Evolutionary conservation across 306 rosid species (phyloP), one percentile per base, ranked within the genome.

Genomic region (Casuarina equisetifolia): DNA sequence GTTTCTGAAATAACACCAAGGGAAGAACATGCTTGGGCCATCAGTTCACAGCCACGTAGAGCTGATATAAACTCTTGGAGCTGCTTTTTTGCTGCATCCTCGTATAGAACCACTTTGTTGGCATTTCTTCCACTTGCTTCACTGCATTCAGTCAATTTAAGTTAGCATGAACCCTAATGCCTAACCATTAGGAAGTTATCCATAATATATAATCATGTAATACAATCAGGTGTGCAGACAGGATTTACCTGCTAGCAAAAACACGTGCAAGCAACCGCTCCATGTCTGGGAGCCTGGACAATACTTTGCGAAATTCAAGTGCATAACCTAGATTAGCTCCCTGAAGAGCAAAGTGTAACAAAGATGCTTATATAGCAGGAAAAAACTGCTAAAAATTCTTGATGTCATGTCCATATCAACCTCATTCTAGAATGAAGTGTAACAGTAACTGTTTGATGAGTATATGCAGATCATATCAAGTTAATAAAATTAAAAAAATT

Each of bases 91-190:
- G 97, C 77, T 15, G 99, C 91, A 84, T 92, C 99, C 86, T 95
- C 99, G 3, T 92, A 95, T 71, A 90, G 86, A 80, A 86, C 83
- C 83, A 95, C 99, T 80, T 87, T 95, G 69, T 71, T 87, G 40
- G 97, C 97, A 84, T 90, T 95, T 82, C 99, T 87, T 71, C 99
- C 97, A 54, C 84, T 91, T 50, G 92, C 94, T 74, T 88, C 94
- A 86, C 97, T 95, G 85, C 85, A 83, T 54, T 69, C 69, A 82
- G 48, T 54, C 54, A 72, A 81, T 79, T 74, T 77, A 80, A 69
- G 39, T 75, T 61, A 70, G 74, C 75, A 66, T 55, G 63, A 83
- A 77, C 82, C 70, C 73, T 82, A 42, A 74, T 46, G 76, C 38
- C 44, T 54, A 82, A 61, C 35, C 81, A 76, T 51, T 73, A 10